Conservation (phyloP, 2,329 filamentous ascomycete genomes). For the Claviceps paspali region DNA sequence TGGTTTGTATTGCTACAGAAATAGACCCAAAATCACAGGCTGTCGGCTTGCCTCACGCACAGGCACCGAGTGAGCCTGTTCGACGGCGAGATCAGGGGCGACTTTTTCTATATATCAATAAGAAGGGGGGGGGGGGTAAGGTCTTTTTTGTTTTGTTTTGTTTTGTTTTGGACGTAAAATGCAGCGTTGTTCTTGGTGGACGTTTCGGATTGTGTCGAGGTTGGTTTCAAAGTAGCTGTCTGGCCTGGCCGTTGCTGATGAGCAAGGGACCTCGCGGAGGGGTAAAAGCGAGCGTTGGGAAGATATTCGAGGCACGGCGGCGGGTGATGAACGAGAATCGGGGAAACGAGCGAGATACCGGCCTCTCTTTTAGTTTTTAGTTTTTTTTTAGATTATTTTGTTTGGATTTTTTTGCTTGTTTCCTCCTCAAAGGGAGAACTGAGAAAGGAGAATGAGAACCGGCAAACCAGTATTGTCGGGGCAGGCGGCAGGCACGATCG, state of each 20-base stretch:
- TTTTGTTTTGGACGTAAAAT: too few relatives aligned
- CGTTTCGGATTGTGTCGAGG: too few relatives aligned
- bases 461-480: too few relatives aligned
- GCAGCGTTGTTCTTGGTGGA: background rate
- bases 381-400: too few relatives aligned
- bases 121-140: background rate
- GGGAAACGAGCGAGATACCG: constrained; percentile 6
- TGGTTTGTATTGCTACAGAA: background rate
- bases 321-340: constrained; percentile 9
- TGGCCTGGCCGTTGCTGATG: too few relatives aligned
- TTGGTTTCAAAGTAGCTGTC: too few relatives aligned
- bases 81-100: background rate
- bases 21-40: background rate
- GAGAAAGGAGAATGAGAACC: too few relatives aligned
- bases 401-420: too few relatives aligned
- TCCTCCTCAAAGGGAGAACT: too few relatives aligned
- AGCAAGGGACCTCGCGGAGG: too few relatives aligned
- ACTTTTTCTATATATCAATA: background rate
- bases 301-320: background rate
- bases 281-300: constrained; percentile 7
- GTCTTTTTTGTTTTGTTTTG: background rate
- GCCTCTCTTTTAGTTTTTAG: background rate
- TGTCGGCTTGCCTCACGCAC: background rate
- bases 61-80: background rate
- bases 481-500: too few relatives aligned